These are phyloP conservation scores for Marasmius oreades DNA, from an alignment of 1,284 basidiomycete genomes.

Conservation along the genomic window DNA sequence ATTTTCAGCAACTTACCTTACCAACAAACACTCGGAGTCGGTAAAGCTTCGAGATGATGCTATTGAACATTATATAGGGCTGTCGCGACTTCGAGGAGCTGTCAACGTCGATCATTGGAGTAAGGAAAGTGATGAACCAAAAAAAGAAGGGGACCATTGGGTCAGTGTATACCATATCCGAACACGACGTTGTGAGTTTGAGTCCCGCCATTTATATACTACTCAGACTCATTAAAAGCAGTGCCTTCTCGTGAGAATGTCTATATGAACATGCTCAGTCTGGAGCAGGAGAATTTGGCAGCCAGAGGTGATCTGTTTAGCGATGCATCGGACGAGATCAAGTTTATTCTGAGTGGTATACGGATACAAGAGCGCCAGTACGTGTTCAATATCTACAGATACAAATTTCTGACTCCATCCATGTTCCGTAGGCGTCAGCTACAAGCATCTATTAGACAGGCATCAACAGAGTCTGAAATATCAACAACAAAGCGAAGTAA, in stretches of 20 bases:
- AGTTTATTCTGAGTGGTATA: not conserved
- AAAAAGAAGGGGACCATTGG: not conserved
- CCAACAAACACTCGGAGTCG: not conserved
- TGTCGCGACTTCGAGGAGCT: not conserved
- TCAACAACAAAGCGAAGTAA: not conserved
- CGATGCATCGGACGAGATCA: not conserved
- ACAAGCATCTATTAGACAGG: not conserved
- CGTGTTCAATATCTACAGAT: not conserved
- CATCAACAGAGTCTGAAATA: not conserved
- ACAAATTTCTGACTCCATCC: not conserved
- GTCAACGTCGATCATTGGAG: not conserved
- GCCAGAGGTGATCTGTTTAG: not conserved
- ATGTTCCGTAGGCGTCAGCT: not conserved
- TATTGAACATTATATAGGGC: not conserved
- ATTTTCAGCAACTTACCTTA: not conserved
- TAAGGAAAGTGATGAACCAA: not conserved
- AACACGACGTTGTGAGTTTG: not conserved
- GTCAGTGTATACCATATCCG: not conserved
- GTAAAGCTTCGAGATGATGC: not conserved
- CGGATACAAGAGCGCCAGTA: not conserved
- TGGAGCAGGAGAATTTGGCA: not conserved
- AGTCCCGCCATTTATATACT: not conserved
- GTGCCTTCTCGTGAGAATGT: not conserved
- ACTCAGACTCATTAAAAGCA: not conserved
- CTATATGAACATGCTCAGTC: not conserved